These are phyloP conservation scores for Paraphoma chrysanthemicola DNA, from an alignment of 2,329 filamentous ascomycete species.

Conservation along the genomic window DNA sequence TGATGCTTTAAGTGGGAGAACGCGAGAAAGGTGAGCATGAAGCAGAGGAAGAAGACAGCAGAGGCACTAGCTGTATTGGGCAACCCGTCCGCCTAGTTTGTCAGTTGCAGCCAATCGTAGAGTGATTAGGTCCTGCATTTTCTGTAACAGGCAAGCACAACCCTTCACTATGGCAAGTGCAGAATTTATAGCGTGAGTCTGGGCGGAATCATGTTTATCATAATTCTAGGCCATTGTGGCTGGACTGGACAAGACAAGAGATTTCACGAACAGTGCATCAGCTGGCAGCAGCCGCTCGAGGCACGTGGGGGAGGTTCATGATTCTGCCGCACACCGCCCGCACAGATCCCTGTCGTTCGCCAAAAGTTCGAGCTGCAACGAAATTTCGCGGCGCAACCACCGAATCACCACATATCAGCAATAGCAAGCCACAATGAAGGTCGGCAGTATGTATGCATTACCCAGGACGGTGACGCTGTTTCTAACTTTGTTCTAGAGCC, in stretches of 20 bases:
- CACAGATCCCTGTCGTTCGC: slow-evolving; percentile 16
- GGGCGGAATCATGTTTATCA: too few relatives aligned
- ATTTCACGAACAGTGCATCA: too few relatives aligned
- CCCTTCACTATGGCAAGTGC: too few relatives aligned
- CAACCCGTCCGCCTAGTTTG: slow-evolving; percentile 17
- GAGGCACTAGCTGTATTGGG: slow-evolving; percentile 15
- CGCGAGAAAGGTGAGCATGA: too few relatives aligned
- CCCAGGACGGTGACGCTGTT: neutral
- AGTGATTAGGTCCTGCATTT: neutral
- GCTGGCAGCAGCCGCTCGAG: neutral
- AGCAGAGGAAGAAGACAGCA: neutral
- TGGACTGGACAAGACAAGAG: too few relatives aligned
- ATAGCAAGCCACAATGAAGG: slow-evolving; percentile 44
- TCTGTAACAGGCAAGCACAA: neutral
- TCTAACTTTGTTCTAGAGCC: slow-evolving; percentile 68
- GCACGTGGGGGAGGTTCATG: slow-evolving; percentile 3
- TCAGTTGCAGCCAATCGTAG: slow-evolving; percentile 20
- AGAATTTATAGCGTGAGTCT: too few relatives aligned
- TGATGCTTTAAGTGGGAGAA: too few relatives aligned
- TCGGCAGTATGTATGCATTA: slow-evolving; percentile 47
- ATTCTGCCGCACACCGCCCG: slow-evolving; percentile 17
- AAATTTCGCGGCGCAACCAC: slow-evolving; percentile 28
- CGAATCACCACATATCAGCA: slow-evolving; percentile 16
- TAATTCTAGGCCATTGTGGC: too few relatives aligned
- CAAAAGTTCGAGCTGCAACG: slow-evolving; percentile 23